Conservation (phyloP, 495 filamentous ascomycete species). For the Talaromyces proteolyticus region DNA sequence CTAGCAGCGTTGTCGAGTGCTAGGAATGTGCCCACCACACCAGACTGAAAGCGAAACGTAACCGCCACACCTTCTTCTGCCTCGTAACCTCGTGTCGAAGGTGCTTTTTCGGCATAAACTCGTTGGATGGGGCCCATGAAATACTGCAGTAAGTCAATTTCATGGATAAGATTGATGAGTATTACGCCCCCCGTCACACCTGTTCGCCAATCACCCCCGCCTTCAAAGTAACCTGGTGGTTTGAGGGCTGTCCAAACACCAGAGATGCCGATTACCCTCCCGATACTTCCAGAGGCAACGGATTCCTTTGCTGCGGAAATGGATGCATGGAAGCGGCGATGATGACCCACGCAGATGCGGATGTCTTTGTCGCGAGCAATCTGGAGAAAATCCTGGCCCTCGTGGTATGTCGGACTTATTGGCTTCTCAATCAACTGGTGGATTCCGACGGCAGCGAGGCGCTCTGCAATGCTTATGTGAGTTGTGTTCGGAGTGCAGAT, state of each 20-base stretch:
- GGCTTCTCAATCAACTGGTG: conserved; percentile 57
- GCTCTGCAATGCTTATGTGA: conserved; percentile 44
- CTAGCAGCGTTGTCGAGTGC: conserved; percentile 45
- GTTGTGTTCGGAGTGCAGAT: conserved; percentile 56
- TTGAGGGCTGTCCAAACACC: conserved; percentile 11
- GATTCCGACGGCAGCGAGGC: conserved; percentile 42
- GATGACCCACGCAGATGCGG: conserved; percentile 8
- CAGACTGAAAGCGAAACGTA: conserved; percentile 48
- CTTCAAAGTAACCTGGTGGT: conserved; percentile 6
- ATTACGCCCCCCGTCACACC: conserved; percentile 6
- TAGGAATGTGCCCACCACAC: conserved; percentile 53
- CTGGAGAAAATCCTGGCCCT: not conserved
- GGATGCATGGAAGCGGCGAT: conserved; percentile 10
- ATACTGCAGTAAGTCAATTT: conserved; percentile 11
- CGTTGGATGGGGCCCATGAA: conserved; percentile 6
- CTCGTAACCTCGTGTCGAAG: conserved; percentile 16
- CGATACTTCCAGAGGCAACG: conserved; percentile 2
- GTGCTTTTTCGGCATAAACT: conserved; percentile 5
- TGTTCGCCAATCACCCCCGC: conserved; percentile 5
- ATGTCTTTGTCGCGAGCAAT: conserved; percentile 9
- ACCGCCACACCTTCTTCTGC: conserved; percentile 55
- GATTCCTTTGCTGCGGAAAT: not conserved
- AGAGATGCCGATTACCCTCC: conserved; percentile 8
- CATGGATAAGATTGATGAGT: conserved; percentile 12
- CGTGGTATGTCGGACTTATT: conserved; percentile 18